These are phyloP conservation scores for Cercophora samala DNA, from an alignment of 495 filamentous ascomycete species.

Conservation along the genomic window DNA sequence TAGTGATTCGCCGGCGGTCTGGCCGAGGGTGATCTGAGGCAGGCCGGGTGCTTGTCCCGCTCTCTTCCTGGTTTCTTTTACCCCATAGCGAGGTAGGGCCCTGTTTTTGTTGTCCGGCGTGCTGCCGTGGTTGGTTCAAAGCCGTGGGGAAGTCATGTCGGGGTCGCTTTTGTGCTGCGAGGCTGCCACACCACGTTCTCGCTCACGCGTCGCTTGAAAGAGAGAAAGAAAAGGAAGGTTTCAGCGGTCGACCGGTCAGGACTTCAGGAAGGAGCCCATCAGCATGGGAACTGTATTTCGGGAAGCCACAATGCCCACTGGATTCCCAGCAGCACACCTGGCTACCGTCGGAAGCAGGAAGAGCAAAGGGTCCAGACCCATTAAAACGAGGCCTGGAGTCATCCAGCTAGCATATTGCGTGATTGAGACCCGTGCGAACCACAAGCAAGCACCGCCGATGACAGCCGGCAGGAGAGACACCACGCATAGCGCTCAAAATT, in stretches of 20 bases:
- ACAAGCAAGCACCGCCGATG: background rate
- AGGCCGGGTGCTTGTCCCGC: constrained; percentile 13
- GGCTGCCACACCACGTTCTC: background rate
- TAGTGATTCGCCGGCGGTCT: background rate
- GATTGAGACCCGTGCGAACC: constrained; percentile 8
- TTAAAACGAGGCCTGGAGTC: constrained; percentile 13
- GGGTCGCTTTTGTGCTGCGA: background rate
- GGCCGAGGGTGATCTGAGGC: background rate
- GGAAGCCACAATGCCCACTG: background rate
- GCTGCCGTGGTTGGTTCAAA: background rate
- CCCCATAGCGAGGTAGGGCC: constrained; percentile 5
- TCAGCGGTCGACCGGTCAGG: background rate
- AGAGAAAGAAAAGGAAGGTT: background rate
- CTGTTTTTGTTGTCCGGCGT: background rate
- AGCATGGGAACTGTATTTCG: background rate
- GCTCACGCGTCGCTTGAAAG: background rate
- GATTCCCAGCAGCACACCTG: background rate
- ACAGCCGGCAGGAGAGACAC: constrained; percentile 3
- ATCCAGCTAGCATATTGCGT: constrained; percentile 17
- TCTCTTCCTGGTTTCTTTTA: constrained; percentile 17
- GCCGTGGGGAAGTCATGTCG: constrained; percentile 6
- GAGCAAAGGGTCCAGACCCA: background rate
- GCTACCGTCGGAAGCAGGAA: constrained; percentile 1
- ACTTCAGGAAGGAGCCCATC: background rate
- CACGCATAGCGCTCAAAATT: background rate